A percentile compares a stretch with the other conserved stretches of the same genome.
phyloP scores from a whole-genome alignment of 164 flowering plant species.

The Taxillus chinensis region DNA sequence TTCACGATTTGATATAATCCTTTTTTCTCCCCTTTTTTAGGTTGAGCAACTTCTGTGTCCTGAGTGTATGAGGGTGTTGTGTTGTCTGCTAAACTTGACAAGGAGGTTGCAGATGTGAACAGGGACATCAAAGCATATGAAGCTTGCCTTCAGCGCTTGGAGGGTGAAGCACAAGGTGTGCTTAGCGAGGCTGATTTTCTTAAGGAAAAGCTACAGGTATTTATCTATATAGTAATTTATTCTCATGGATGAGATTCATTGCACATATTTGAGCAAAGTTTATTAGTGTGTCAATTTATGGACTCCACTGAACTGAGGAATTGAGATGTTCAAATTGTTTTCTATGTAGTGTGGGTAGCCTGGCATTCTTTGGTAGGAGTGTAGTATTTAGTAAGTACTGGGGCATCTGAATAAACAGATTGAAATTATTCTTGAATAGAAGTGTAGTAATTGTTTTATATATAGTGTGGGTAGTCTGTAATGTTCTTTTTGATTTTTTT shows the following conservation, averaged over 20 bases:
- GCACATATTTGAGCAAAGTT: too few species aligned
- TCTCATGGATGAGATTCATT: neutral
- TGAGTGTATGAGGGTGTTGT: conserved; percentile 89
- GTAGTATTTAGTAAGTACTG: too few species aligned
- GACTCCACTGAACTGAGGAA: too few species aligned
- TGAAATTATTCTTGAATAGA: too few species aligned
- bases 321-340: too few species aligned
- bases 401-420: too few species aligned
- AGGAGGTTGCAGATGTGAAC: conserved; percentile 94
- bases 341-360: too few species aligned
- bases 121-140: conserved; percentile 94
- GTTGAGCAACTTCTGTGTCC: conserved; percentile 95
- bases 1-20: neutral
- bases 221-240: neutral
- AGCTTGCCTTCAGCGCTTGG: conserved; percentile 79
- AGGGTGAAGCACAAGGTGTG: conserved; percentile 66
- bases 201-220: conserved; percentile 83
- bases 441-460: too few species aligned
- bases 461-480: too few species aligned
- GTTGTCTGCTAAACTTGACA: conserved; percentile 92
- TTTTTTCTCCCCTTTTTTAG: conserved; percentile 27
- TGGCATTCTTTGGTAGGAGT: too few species aligned
- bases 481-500: too few species aligned
- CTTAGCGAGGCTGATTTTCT: conserved; percentile 88
- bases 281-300: too few species aligned